Evolutionary conservation across 441 rosid species (phyloP).

Genomic region (Dalechampia spathulata): DNA sequence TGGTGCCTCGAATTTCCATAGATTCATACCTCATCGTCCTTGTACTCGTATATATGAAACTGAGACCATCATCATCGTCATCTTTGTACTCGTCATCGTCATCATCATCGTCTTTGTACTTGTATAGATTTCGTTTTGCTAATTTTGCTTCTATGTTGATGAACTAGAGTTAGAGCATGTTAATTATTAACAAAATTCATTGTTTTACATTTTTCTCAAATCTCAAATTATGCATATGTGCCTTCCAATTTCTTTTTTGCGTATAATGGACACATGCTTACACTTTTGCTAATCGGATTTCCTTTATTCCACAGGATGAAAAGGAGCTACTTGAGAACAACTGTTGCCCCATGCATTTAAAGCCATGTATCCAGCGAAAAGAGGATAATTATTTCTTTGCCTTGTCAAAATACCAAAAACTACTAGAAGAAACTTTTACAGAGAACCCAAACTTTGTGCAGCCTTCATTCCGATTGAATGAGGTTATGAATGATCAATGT

Average conservation of each 20-base stretch:
- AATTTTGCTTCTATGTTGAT: neutral
- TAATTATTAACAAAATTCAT: neutral
- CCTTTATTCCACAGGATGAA: constrained; percentile 60
- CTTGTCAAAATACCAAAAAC: constrained; percentile 80
- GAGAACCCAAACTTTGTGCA: constrained; percentile 79
- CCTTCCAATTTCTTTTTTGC: neutral
- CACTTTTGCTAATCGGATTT: neutral
- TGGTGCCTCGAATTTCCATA: constrained; percentile 16
- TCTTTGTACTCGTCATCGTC: no score
- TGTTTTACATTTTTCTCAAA: neutral
- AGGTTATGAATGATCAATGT: constrained; percentile 39
- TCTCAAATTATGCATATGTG: neutral
- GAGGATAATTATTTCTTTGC: constrained; percentile 96
- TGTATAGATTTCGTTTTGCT: neutral
- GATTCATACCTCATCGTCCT: no score
- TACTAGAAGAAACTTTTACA: constrained; percentile 55
- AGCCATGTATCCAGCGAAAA: constrained; percentile 72
- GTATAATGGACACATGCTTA: neutral
- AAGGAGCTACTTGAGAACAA: constrained; percentile 72
- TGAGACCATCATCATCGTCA: no score
- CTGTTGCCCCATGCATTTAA: constrained; percentile 77
- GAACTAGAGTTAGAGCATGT: no score
- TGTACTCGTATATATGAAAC: no score
- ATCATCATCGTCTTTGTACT: no score
- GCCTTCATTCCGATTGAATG: constrained; percentile 80